Evolutionary conservation across 2,329 filamentous ascomycete species (phyloP), one percentile per base, ranked within the genome.

Genomic region (Escovopsis weberi): DNA sequence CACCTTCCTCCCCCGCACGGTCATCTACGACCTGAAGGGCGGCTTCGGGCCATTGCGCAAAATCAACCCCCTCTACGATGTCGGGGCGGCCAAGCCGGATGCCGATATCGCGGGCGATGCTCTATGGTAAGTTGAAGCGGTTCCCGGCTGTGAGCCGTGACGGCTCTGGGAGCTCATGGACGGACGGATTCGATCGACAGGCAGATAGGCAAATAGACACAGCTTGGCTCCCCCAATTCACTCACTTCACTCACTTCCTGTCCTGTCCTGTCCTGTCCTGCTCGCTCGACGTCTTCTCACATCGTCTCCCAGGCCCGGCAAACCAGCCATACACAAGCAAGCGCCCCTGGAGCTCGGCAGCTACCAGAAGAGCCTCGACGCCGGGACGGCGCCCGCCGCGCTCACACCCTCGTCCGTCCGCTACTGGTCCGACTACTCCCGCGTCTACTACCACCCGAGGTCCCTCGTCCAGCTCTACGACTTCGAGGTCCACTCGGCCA

Each of bases 391-490:
- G 6, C 74, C 82, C 0, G 73, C 82, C 0, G 64, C 68, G 41
- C 70, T 94, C 18, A 81, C 72, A 1, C 69, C 78, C 1, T 74
- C 78, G 6, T 74, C 75, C 10, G 83, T 96, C n/a, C 77, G 86
- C 42, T 96, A 91, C 64, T 98, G 91, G 89, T 94, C 87, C 30
- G 91, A 98, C 61, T 96, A 87, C 62, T 93, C 85, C 51, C 78
- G 86, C 26, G 75, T 91, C n/a, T 98, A 79, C 62, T 95, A 84
- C 58, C 88, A 96, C 57, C 91, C 91, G 8, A 78, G 76, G 43
- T 94, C 87, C 11, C 75, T 94, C 42, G 71, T 94, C 9, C 88
- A 94, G 57, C 68, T 96, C 12, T 83, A 83, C 56, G 86, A 95
- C 55, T 93, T 85, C 55, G 85, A 93, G 57, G 68, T 94, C 33